Base-by-base conservation (phyloP, 2,329 filamentous ascomycete genomes). In the Aulographum hederae region DNA sequence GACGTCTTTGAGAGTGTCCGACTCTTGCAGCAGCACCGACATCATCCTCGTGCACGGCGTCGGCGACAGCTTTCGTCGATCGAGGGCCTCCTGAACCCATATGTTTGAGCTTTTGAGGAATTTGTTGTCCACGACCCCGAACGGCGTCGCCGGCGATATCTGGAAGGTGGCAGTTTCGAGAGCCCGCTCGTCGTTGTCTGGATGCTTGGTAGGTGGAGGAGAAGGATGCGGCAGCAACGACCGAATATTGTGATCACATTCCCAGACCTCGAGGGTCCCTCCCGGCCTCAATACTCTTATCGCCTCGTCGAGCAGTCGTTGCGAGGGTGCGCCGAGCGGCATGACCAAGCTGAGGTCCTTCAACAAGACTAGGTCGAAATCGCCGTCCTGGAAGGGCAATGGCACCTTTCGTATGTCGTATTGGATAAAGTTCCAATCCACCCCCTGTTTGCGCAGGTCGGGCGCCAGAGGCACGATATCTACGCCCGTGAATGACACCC, bases 341-440 rank as follows among this genome's bases (percentile, higher is more conserved):
- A 76, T 62, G n/a, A 70, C 67, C 39, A 89, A 61, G 33, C 72
- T 75, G 44, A 82, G 58, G 48, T 93, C 84, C 52, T 93, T 93
- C 46, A 81, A 66, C 62, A 93, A 82, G 43, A 95, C 67, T 26
- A 93, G 65, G 48, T 93, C 82, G 50, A 91, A 94, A 43, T 85
- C 75, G 21, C 67, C 74, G 37, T 81, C 69, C 2, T 71, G 63
- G 39, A 93, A 82, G 0, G 86, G 86, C 44, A 85, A 69, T 1
- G 81, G 80, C 2, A 66, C 51, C 37, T 69, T 68, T 36, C 81
- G 74, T 39, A 92, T 56, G 51, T 94, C 85, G 48, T 93, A 82
- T 47, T 85, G 78, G 32, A 92, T 69, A 48, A 93, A 94, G 8
- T 64, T 72, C 82, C 84, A 93, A 40, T 79, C 74, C 62, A 93